A percentile compares a stretch with the other conserved stretches of the same genome.
Conservation (phyloP, 305 asterid species). For the Rubia balearica region DNA sequence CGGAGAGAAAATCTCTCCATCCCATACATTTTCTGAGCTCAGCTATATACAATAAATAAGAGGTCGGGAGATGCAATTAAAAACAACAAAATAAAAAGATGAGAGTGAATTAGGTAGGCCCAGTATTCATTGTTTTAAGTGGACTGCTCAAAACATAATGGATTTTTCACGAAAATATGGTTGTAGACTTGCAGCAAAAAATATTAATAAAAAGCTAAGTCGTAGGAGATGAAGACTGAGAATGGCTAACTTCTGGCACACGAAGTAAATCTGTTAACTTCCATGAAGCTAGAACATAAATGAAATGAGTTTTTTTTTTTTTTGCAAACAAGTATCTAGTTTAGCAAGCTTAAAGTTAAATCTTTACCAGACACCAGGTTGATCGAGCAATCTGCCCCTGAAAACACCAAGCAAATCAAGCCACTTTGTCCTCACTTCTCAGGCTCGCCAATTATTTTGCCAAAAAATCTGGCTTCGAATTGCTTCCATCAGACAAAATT, state of each 20-base stretch:
- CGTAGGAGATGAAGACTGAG: background rate
- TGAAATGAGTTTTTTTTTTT: background rate
- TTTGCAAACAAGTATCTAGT: background rate
- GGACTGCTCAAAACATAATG: background rate
- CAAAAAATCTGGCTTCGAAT: conserved; percentile 38
- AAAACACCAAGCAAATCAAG: background rate
- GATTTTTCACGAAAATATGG: background rate
- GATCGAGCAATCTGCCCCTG: conserved; percentile 2
- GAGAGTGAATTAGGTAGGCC: background rate
- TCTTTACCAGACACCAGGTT: background rate
- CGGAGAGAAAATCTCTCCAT: background rate
- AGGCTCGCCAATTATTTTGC: conserved; percentile 25
- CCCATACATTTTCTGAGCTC: background rate
- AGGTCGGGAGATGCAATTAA: background rate
- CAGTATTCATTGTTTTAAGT: background rate
- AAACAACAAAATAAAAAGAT: background rate
- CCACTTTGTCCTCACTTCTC: background rate
- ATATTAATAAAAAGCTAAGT: background rate
- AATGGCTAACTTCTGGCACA: background rate
- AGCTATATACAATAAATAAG: background rate
- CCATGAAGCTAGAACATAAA: background rate
- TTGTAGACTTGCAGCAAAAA: background rate
- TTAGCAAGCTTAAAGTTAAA: background rate
- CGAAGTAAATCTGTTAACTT: background rate
- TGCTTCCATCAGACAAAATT: conserved; percentile 45